phyloP scores from a whole-genome alignment of 805 yeast species.

The Wickerhamomyces bovis region DNA sequence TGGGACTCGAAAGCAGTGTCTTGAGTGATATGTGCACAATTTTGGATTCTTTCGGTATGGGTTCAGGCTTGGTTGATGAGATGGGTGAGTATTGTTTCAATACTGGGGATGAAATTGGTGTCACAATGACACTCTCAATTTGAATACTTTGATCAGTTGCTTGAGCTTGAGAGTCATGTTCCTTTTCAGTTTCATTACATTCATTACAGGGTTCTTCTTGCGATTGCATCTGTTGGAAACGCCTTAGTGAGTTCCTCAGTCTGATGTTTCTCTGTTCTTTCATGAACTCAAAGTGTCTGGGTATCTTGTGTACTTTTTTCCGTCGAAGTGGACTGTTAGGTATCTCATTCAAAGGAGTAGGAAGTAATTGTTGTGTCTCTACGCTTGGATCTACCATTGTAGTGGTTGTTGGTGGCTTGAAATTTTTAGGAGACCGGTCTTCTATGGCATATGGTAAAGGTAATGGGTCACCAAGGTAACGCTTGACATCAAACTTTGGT shows the following conservation, averaged over 20 bases:
- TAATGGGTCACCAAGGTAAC: constrained; percentile 31
- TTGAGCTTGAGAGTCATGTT: neutral
- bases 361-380: neutral
- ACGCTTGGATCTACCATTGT: neutral
- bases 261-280: neutral
- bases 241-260: neutral
- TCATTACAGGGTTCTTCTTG: neutral
- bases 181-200: neutral
- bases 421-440: neutral
- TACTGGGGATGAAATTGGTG: neutral
- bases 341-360: neutral
- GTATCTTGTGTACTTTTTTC: neutral
- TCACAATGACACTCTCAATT: neutral
- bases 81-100: neutral
- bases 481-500: constrained; percentile 2
- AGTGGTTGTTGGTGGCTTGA: neutral
- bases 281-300: neutral
- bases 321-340: neutral
- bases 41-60: neutral
- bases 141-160: constrained; percentile 3
- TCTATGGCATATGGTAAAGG: constrained; percentile 30
- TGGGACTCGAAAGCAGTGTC: neutral
- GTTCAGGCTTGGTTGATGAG: neutral
- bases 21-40: neutral
- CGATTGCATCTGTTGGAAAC: neutral